Percentiles rank a stretch among this genome's conserved stretches.
These are phyloP conservation scores for Blastocladiella emersonii DNA, from an alignment of 371 early-diverging fungal species.

Conservation along the genomic window DNA sequence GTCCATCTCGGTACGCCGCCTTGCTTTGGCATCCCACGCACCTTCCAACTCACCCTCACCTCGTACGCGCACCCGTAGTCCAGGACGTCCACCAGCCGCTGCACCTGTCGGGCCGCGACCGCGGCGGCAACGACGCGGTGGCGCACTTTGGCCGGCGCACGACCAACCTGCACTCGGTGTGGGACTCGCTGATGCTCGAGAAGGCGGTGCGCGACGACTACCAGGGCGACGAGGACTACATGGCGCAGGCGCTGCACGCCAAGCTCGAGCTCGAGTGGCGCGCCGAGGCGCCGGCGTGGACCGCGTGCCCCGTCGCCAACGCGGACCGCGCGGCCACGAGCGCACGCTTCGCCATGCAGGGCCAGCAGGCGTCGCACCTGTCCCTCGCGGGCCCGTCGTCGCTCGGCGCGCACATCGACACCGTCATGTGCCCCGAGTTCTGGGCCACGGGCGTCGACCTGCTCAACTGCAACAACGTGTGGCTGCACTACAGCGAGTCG, in stretches of 20 bases:
- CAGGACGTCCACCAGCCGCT: slow-evolving; percentile 25
- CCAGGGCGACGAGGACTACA: background rate
- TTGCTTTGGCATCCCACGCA: no score
- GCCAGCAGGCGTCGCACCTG: background rate
- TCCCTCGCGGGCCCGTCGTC: background rate
- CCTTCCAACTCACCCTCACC: slow-evolving; percentile 1
- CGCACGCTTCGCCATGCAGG: no score
- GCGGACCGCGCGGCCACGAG: no score
- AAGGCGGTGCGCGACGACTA: background rate
- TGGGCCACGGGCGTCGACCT: slow-evolving; percentile 14
- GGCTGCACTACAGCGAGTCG: slow-evolving; percentile 6
- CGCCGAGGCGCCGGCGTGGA: no score
- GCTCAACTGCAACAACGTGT: slow-evolving; percentile 14
- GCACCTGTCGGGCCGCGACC: slow-evolving; percentile 13
- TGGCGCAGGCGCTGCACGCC: background rate
- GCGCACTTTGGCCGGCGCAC: background rate
- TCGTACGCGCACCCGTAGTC: background rate
- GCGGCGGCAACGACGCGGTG: slow-evolving; percentile 13
- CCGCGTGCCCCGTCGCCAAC: no score
- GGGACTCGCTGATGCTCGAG: background rate
- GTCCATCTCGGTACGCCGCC: slow-evolving; percentile 11
- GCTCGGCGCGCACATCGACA: background rate
- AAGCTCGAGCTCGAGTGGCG: background rate
- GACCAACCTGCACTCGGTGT: background rate
- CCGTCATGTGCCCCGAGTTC: slow-evolving; percentile 12